Percentiles rank a stretch among this genome's conserved stretches.
Evolutionary conservation across 768 basidiomycete genomes (phyloP).

Genomic region (Termitomyces sp.): DNA sequence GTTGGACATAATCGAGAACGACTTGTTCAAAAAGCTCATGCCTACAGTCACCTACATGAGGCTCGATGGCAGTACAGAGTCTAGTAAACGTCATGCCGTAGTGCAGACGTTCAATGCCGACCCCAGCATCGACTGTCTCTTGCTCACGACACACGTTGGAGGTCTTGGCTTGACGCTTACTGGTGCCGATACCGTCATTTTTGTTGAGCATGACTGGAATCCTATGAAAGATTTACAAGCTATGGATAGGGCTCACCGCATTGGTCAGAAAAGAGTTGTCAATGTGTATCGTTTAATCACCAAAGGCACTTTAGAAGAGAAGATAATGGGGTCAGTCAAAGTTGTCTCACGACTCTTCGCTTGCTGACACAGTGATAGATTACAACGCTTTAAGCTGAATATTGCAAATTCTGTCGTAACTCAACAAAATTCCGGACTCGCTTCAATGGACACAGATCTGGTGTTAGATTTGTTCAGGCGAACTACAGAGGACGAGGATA

Average conservation of each 20-base stretch:
- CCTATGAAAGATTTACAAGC: conserved; percentile 99
- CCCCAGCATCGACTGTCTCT: conserved; percentile 93
- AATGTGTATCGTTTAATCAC: conserved; percentile 98
- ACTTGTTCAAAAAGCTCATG: conserved; percentile 89
- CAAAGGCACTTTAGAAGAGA: conserved; percentile 95
- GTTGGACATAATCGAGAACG: conserved; percentile 94
- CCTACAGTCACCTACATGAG: conserved; percentile 98
- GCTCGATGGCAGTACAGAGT: conserved; percentile 88
- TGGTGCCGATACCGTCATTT: conserved; percentile 98
- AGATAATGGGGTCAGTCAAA: conserved; percentile 94
- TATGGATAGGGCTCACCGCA: conserved; percentile 97
- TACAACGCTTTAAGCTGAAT: conserved; percentile 98
- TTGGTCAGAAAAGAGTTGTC: conserved; percentile 98
- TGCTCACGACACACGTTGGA: conserved; percentile 96
- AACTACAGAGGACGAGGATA: conserved; percentile 74
- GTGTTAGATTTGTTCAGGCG: conserved; percentile 90
- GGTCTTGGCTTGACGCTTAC: conserved; percentile 94
- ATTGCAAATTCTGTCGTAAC: conserved; percentile 96
- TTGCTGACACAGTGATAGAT: conserved; percentile 35
- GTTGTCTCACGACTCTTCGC: neutral
- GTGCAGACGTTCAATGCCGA: conserved; percentile 98
- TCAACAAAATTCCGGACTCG: conserved; percentile 91
- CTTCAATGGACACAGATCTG: conserved; percentile 96
- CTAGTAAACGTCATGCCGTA: conserved; percentile 91
- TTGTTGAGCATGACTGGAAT: conserved; percentile 99